phyloP scores from a whole-genome alignment of 768 basidiomycete species.

The Tubosaeta sp. region DNA sequence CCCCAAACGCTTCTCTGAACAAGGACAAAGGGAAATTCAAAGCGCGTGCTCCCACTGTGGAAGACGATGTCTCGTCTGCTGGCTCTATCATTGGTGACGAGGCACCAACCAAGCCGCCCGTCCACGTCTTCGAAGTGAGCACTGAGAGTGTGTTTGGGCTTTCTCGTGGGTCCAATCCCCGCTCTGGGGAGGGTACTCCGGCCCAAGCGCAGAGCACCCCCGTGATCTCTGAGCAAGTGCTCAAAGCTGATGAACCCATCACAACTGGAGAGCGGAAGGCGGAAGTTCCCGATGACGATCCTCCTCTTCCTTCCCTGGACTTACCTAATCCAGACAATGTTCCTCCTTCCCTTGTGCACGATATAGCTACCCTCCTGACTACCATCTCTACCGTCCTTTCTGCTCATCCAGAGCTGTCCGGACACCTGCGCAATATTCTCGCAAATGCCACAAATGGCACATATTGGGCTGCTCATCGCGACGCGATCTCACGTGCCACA shows the following conservation, averaged over 20 bases:
- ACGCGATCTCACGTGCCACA: conserved; percentile 54
- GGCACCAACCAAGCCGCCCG: conserved; percentile 50
- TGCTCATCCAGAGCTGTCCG: conserved; percentile 68
- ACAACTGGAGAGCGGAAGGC: conserved; percentile 8
- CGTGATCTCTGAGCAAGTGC: conserved; percentile 26
- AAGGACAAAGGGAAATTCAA: conserved; percentile 47
- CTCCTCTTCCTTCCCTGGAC: conserved; percentile 48
- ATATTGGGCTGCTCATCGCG: conserved; percentile 67
- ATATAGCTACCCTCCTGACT: conserved; percentile 59
- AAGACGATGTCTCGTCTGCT: conserved; percentile 36
- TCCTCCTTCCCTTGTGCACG: conserved; percentile 52
- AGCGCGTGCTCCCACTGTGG: conserved; percentile 24
- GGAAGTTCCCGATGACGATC: conserved; percentile 34
- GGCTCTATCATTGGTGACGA: conserved; percentile 40
- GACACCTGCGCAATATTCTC: conserved; percentile 60
- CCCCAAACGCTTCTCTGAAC: conserved; percentile 18
- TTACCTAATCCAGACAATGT: conserved; percentile 21
- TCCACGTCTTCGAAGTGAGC: conserved; percentile 52
- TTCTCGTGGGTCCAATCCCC: conserved; percentile 15
- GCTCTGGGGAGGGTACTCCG: conserved; percentile 24
- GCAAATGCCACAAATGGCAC: conserved; percentile 58
- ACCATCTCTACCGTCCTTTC: conserved; percentile 52
- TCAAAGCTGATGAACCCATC: conserved; percentile 10
- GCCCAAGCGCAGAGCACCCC: conserved; percentile 41
- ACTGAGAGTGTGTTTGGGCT: conserved; percentile 24